phyloP scores from a whole-genome alignment of 352 stramenopile species.

The Pythium insidiosum region DNA sequence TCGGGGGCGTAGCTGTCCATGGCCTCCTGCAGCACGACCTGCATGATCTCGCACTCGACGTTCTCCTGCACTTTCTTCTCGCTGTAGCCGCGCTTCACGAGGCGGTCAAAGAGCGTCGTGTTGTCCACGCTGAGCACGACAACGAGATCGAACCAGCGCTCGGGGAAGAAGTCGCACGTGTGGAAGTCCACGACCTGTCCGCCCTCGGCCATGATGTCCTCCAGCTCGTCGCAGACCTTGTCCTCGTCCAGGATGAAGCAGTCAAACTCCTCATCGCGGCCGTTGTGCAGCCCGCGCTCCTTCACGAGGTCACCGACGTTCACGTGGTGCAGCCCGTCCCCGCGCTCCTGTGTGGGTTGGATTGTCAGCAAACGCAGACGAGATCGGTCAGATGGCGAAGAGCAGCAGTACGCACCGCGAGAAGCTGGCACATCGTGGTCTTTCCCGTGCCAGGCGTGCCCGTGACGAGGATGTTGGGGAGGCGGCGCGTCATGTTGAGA shows the following conservation, averaged over 20 bases:
- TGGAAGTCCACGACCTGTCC: conserved; percentile 96
- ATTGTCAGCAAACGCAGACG: conserved; percentile 5
- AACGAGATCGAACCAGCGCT: conserved; percentile 96
- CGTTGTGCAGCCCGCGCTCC: conserved; percentile 68
- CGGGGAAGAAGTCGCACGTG: conserved; percentile 96
- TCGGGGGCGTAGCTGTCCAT: conserved; percentile 90
- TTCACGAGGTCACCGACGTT: conserved; percentile 94
- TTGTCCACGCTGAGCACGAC: conserved; percentile 89
- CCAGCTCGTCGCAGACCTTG: conserved; percentile 94
- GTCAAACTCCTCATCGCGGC: conserved; percentile 92
- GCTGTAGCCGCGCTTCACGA: conserved; percentile 88
- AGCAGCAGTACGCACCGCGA: conserved; percentile 49
- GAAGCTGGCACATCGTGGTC: conserved; percentile 89
- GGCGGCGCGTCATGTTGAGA: conserved; percentile 16
- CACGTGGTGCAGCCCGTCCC: conserved; percentile 85
- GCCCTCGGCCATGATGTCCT: conserved; percentile 86
- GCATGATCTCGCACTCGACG: conserved; percentile 98
- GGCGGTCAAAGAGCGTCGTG: conserved; percentile 88
- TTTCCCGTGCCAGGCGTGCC: conserved; percentile 95
- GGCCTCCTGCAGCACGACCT: conserved; percentile 95
- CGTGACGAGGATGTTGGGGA: conserved; percentile 97
- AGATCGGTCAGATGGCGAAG: background rate
- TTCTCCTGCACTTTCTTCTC: conserved; percentile 96
- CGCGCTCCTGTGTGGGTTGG: conserved; percentile 2
- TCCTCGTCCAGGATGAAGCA: conserved; percentile 97